These are phyloP conservation scores for Sporothrix mexicana DNA, from an alignment of 2,329 filamentous ascomycete genomes.

Conservation along the genomic window DNA sequence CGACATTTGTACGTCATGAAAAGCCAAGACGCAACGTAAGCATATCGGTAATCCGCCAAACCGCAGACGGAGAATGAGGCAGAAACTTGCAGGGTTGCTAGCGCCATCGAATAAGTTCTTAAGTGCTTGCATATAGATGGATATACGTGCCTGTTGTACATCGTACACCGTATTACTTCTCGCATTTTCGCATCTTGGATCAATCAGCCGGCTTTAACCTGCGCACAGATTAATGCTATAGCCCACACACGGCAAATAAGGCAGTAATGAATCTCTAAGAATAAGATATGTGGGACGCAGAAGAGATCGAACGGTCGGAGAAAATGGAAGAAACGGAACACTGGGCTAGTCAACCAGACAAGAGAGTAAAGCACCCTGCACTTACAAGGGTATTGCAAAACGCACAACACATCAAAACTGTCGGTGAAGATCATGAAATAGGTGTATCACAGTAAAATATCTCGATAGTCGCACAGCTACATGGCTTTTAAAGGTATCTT, in stretches of 20 bases:
- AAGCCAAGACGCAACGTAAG: not conserved
- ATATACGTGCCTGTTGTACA: not conserved
- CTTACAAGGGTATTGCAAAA: too few species aligned
- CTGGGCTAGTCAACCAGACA: not conserved
- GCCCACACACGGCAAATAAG: too few species aligned
- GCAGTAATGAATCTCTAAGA: not conserved
- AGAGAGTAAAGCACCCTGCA: too few species aligned
- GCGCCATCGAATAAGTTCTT: not conserved
- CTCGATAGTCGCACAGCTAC: too few species aligned
- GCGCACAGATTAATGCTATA: conserved; percentile 11
- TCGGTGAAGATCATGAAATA: too few species aligned
- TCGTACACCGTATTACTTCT: too few species aligned
- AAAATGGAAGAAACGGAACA: conserved; percentile 1
- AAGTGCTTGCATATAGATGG: not conserved
- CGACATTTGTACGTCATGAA: conserved; percentile 13
- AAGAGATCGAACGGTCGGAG: not conserved
- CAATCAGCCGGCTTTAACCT: conserved; percentile 22
- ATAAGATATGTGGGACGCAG: not conserved
- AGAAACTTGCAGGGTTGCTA: not conserved
- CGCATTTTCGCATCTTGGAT: not conserved
- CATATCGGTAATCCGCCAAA: not conserved
- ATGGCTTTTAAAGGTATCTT: too few species aligned
- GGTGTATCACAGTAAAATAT: too few species aligned
- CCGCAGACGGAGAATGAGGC: not conserved
- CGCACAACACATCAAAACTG: too few species aligned